Percentiles rank a stretch among this genome's conserved stretches.
Conservation (phyloP, 768 basidiomycete genomes). For the Boletus eberwhitei region DNA sequence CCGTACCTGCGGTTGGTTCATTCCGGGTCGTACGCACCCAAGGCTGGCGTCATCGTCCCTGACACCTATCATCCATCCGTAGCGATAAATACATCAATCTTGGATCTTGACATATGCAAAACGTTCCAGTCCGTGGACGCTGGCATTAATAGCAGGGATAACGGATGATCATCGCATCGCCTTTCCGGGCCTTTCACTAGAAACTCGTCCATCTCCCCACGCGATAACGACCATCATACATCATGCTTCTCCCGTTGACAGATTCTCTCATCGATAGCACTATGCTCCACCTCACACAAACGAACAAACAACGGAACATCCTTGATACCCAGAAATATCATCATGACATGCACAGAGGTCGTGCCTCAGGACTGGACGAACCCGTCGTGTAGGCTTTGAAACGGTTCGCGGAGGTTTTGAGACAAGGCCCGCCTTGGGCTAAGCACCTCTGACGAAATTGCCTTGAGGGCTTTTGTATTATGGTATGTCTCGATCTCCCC, state of each 20-base stretch:
- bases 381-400: not conserved
- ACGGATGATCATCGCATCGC: slow-evolving; percentile 2
- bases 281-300: not conserved
- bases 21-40: not conserved
- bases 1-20: not conserved
- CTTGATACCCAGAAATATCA: not conserved
- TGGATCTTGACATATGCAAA: not conserved
- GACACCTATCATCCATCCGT: not conserved
- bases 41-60: not conserved
- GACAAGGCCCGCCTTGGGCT: not conserved
- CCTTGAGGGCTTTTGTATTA: too few species aligned
- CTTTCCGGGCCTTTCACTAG: not conserved
- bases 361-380: not conserved
- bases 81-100: not conserved
- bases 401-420: slow-evolving; percentile 1
- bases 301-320: not conserved
- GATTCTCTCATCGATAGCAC: not conserved
- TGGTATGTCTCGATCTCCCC: not conserved
- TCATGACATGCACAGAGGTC: not conserved
- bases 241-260: not conserved
- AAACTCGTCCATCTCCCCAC: not conserved
- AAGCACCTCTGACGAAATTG: not conserved
- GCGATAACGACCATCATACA: slow-evolving; percentile 1
- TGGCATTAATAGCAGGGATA: not conserved
- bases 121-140: not conserved